A percentile compares a stretch with the other conserved stretches of the same genome.
These are phyloP conservation scores for Hypomontagnella submonticulosa DNA, from an alignment of 495 filamentous ascomycete species.

Conservation along the genomic window DNA sequence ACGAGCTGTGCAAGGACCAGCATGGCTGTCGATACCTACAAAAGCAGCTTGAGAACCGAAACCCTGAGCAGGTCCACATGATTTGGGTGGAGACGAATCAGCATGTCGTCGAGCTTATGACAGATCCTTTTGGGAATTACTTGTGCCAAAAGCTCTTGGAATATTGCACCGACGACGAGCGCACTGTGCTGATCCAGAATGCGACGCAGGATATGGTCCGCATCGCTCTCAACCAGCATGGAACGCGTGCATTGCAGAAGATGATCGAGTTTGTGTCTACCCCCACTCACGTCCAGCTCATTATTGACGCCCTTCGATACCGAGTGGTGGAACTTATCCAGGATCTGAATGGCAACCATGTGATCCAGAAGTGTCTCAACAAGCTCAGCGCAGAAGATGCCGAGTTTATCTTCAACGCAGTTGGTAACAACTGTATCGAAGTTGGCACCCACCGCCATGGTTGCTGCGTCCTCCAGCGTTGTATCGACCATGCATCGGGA, in stretches of 20 bases:
- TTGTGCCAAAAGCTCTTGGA: constrained; percentile 97
- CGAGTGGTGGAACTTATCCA: constrained; percentile 93
- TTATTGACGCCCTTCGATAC: constrained; percentile 79
- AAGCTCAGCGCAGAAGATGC: constrained; percentile 83
- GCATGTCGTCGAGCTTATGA: constrained; percentile 97
- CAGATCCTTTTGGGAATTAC: constrained; percentile 98
- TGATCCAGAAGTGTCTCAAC: constrained; percentile 98
- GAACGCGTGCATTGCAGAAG: constrained; percentile 95
- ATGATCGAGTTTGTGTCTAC: constrained; percentile 98
- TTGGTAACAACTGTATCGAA: constrained; percentile 83
- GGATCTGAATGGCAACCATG: constrained; percentile 97
- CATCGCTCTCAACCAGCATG: constrained; percentile 96
- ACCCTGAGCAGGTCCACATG: constrained; percentile 82
- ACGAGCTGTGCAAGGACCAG: constrained; percentile 93
- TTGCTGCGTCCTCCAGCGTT: constrained; percentile 97
- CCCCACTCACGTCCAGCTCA: constrained; percentile 76
- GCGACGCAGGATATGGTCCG: constrained; percentile 84
- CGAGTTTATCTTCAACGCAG: constrained; percentile 95
- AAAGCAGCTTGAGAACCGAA: constrained; percentile 94
- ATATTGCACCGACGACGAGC: constrained; percentile 91
- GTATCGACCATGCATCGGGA: constrained; percentile 95
- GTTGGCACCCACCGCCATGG: constrained; percentile 98
- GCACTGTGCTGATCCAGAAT: constrained; percentile 90
- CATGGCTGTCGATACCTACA: constrained; percentile 96
- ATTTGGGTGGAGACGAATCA: constrained; percentile 93